phyloP scores from a whole-genome alignment of 1,284 basidiomycete species.

The Paramarasmius palmivorus region DNA sequence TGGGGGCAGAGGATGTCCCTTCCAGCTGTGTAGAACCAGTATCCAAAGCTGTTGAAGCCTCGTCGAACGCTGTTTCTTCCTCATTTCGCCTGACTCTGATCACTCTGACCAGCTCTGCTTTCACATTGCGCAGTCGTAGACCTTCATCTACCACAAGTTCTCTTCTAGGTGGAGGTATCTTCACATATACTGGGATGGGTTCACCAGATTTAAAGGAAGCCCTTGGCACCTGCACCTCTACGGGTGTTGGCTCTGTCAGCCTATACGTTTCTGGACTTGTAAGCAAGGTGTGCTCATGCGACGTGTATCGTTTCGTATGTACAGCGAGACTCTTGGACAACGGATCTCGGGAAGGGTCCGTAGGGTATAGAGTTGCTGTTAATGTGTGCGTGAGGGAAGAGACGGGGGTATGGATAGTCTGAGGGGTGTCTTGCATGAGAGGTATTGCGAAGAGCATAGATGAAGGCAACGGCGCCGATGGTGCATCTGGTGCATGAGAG shows the following conservation, averaged over 20 bases:
- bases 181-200: constrained; percentile 74
- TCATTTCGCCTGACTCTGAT: constrained; percentile 50
- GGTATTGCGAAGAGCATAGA: constrained; percentile 78
- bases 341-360: constrained; percentile 36
- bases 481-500: constrained; percentile 33
- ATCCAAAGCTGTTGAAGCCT: constrained; percentile 29
- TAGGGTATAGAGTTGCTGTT: constrained; percentile 62
- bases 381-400: constrained; percentile 69
- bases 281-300: constrained; percentile 55
- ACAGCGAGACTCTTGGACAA: constrained; percentile 61
- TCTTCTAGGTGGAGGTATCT: constrained; percentile 66
- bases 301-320: constrained; percentile 72
- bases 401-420: constrained; percentile 69
- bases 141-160: constrained; percentile 67
- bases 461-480: constrained; percentile 46
- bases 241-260: constrained; percentile 60
- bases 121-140: constrained; percentile 70
- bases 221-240: constrained; percentile 71
- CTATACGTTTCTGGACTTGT: constrained; percentile 58
- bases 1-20: constrained; percentile 27
- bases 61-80: constrained; percentile 33
- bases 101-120: constrained; percentile 67
- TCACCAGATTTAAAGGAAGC: constrained; percentile 69
- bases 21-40: constrained; percentile 21
- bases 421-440: constrained; percentile 70